Evolutionary conservation across 345 rosid species (phyloP).

Genomic region (Litchi chinensis): DNA sequence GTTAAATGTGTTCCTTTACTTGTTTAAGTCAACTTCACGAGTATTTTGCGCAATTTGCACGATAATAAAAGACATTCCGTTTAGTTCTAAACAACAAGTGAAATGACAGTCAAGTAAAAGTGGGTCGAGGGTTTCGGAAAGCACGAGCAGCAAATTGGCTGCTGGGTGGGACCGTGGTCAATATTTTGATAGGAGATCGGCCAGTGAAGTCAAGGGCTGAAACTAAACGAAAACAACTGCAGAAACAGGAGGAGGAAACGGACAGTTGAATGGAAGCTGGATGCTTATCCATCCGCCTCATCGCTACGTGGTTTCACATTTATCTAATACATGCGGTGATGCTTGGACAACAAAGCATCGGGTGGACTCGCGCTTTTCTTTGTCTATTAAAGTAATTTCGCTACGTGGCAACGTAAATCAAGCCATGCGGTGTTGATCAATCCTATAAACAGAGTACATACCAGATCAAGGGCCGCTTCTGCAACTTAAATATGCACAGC

Average conservation of each 20-base stretch:
- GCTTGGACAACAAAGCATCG: neutral
- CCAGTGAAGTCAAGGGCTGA: neutral
- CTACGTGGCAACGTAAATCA: too few relatives aligned
- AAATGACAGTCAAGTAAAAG: too few relatives aligned
- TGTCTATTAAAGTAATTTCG: too few relatives aligned
- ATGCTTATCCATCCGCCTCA: conserved; percentile 39
- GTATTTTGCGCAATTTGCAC: too few relatives aligned
- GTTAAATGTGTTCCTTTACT: too few relatives aligned
- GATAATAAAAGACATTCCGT: too few relatives aligned
- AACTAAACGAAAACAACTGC: neutral
- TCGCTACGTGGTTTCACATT: neutral
- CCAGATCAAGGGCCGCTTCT: neutral
- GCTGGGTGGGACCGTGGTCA: neutral
- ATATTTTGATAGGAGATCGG: neutral
- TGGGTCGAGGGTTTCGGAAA: too few relatives aligned
- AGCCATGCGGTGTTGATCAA: neutral
- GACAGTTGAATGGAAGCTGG: neutral
- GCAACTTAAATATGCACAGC: too few relatives aligned
- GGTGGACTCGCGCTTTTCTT: neutral
- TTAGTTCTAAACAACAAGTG: too few relatives aligned
- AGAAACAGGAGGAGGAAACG: neutral
- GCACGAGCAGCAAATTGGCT: neutral
- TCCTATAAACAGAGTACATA: too few relatives aligned
- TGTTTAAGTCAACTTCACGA: too few relatives aligned
- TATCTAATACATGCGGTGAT: neutral